phyloP scores from a whole-genome alignment of 495 filamentous ascomycete genomes.

The Trichoderma gamsii region DNA sequence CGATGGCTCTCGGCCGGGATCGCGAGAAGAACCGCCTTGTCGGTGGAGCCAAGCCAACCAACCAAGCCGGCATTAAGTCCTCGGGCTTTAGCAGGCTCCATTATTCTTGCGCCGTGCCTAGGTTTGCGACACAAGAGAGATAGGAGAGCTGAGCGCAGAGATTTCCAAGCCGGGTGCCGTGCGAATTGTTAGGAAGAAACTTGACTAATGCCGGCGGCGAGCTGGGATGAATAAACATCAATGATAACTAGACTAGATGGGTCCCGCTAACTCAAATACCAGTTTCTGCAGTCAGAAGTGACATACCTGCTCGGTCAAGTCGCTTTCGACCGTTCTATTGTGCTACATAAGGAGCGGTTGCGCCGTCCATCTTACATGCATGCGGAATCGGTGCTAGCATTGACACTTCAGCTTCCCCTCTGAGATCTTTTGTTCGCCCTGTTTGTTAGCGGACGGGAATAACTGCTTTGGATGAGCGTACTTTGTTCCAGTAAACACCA shows the following conservation, averaged over 20 bases:
- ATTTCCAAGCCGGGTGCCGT: background rate
- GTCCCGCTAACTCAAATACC: background rate
- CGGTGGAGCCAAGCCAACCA: background rate
- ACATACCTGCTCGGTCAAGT: background rate
- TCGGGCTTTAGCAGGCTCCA: conserved; percentile 4
- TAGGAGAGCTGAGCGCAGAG: background rate
- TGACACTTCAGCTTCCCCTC: too few relatives aligned
- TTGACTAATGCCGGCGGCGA: background rate
- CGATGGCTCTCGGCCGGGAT: background rate
- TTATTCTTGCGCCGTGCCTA: background rate
- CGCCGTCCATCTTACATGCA: background rate
- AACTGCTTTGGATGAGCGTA: background rate
- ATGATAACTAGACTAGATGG: background rate
- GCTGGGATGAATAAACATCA: background rate
- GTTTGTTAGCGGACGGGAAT: background rate
- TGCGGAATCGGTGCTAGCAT: background rate
- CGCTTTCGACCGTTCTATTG: too few relatives aligned
- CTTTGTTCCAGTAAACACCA: background rate
- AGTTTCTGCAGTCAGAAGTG: background rate
- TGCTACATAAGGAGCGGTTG: background rate
- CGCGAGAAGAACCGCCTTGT: too few relatives aligned
- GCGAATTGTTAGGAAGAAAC: background rate
- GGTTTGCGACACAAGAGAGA: background rate
- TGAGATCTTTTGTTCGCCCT: conserved; percentile 8
- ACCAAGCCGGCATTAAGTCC: too few relatives aligned